These are phyloP conservation scores for Gossypium aridum DNA, from an alignment of 441 rosid species.

Conservation along the genomic window DNA sequence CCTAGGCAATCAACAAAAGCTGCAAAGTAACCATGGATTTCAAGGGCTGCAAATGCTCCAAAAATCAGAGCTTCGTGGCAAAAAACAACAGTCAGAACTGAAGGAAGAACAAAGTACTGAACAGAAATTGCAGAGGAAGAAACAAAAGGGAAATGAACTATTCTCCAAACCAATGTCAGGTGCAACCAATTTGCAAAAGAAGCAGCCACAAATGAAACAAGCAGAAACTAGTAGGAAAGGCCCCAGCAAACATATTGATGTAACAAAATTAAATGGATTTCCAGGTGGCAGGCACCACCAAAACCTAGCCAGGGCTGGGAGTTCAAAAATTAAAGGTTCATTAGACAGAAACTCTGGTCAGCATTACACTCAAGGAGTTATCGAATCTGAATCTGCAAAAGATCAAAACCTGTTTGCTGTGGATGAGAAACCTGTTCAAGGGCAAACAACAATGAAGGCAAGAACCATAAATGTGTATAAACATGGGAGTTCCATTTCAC, in stretches of 20 bases:
- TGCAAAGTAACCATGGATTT: conserved; percentile 17
- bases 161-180: conserved; percentile 21
- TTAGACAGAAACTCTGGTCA: conserved; percentile 13
- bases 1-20: conserved; percentile 24
- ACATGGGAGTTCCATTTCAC: conserved; percentile 24
- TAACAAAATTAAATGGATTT: conserved; percentile 20
- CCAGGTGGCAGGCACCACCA: conserved; percentile 15
- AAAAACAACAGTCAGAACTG: conserved; percentile 23
- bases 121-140: conserved; percentile 29
- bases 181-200: conserved; percentile 24
- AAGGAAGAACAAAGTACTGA: conserved; percentile 18
- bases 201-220: conserved; percentile 25
- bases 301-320: conserved; percentile 17
- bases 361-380: conserved; percentile 13
- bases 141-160: conserved; percentile 26
- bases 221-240: conserved; percentile 25
- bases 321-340: conserved; percentile 21
- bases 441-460: conserved; percentile 20
- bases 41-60: conserved; percentile 21
- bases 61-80: conserved; percentile 25
- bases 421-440: conserved; percentile 31
- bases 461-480: conserved; percentile 26
- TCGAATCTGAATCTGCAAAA: conserved; percentile 19
- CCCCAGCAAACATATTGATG: conserved; percentile 20
- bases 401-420: conserved; percentile 1